Evolutionary conservation across 768 basidiomycete genomes (phyloP).

Genomic region (Cyclocybe cylindracea): DNA sequence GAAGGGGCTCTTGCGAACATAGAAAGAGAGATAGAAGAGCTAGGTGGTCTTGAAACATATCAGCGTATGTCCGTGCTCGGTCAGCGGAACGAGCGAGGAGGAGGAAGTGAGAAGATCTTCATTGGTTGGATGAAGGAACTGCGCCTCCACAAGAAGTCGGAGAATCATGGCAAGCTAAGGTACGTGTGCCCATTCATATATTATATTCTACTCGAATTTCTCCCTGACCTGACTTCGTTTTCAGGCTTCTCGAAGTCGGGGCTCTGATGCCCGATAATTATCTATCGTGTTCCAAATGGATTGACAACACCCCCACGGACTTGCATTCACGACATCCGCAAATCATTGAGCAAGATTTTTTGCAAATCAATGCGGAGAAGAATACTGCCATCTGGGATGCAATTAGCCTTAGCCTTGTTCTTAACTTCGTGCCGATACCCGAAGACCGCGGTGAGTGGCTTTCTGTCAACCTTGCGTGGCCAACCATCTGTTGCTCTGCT

Average conservation of each 20-base stretch:
- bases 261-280: conserved; percentile 88
- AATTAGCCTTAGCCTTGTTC: conserved; percentile 83
- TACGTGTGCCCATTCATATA: conserved; percentile 19
- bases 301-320: conserved; percentile 77
- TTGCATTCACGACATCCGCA: conserved; percentile 79
- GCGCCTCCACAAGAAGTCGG: conserved; percentile 28
- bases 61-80: conserved; percentile 84
- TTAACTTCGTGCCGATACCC: conserved; percentile 85
- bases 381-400: conserved; percentile 68
- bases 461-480: neutral
- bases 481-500: neutral
- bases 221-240: neutral
- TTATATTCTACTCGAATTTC: neutral
- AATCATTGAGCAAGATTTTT: conserved; percentile 86
- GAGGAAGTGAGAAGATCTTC: conserved; percentile 83
- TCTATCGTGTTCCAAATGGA: conserved; percentile 63
- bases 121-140: conserved; percentile 73
- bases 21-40: conserved; percentile 56
- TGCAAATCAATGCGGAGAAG: conserved; percentile 55
- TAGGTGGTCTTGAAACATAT: conserved; percentile 83
- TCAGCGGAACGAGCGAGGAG: conserved; percentile 80
- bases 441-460: conserved; percentile 64
- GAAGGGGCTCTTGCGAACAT: conserved; percentile 48
- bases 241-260: conserved; percentile 85
- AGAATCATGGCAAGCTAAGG: conserved; percentile 36